Evolutionary conservation across 2,329 filamentous ascomycete genomes (phyloP), one percentile per base, ranked within the genome.

Genomic region (Hypoxylon sp.): DNA sequence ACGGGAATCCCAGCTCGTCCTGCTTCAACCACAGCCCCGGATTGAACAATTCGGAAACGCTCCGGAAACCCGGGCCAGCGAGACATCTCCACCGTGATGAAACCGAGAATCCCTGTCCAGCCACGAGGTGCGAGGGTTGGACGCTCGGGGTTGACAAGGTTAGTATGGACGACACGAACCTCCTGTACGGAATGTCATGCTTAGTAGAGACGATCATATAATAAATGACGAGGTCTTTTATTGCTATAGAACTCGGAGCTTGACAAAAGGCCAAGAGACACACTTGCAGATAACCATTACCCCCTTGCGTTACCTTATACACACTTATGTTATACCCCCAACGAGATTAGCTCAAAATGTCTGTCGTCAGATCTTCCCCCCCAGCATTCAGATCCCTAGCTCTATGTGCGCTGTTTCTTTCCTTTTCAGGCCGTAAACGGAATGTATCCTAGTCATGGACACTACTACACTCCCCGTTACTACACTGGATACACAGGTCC

Each of bases 91-190:
- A 64, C 61, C 8, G 25, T 37, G 48, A 64, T 66, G 68, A 68
- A 71, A 71, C 61, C 30, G 5, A 35, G 10, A 54, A 71, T 64
- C 65, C 68, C 51, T 71, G 68, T 64, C 17, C 14, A 49, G 56
- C 68, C 68, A 71, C 65, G 68, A 71, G 64, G 60, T 61, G 44
- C 17, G 30, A 40, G n/a, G 30, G 30, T 48, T 46, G 33, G 30
- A 31, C 49, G 30, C 17, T 48, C 25, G 31, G 46, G 46, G 27
- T 54, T 48, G 49, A 48, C 13, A 11, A 25, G 27, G 40, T 50
- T 55, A 37, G 61, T 48, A 56, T 49, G 54, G 30, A 55, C 33
- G 42, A 46, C 33, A 50, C 25, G 40, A 37, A 40, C 27, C 42
- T 63, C 40, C 37, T 51, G 48, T 63, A 31, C 42, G 51, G 37